These are phyloP conservation scores for Trichophyton mentagrophytes DNA, from an alignment of 2,329 filamentous ascomycete genomes.

Conservation along the genomic window DNA sequence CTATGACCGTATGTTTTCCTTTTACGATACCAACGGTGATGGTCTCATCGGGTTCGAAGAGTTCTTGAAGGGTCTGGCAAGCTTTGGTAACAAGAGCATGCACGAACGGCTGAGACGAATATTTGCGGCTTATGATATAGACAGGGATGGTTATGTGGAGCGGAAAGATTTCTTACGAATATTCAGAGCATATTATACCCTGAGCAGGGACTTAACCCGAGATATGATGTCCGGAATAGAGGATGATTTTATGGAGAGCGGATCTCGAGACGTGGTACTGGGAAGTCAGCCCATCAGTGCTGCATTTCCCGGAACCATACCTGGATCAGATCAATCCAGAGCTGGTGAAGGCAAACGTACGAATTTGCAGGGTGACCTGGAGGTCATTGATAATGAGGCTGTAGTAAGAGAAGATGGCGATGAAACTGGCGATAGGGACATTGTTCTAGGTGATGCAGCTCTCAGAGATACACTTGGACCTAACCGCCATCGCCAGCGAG, in stretches of 20 bases:
- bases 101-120: constrained; percentile 59
- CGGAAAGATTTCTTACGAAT: constrained; percentile 80
- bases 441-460: constrained; percentile 43
- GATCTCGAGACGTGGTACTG: constrained; percentile 62
- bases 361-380: constrained; percentile 50
- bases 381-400: constrained; percentile 48
- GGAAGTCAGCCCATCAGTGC: constrained; percentile 68
- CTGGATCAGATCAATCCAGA: constrained; percentile 48
- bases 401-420: constrained; percentile 48
- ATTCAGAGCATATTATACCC: constrained; percentile 81
- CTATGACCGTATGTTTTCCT: constrained; percentile 91
- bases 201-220: constrained; percentile 78
- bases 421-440: constrained; percentile 49
- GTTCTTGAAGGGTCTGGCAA: constrained; percentile 70
- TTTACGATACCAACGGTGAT: constrained; percentile 86
- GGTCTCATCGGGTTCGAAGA: constrained; percentile 85
- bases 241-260: constrained; percentile 61
- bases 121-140: constrained; percentile 83
- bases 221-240: constrained; percentile 70
- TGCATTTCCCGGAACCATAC: constrained; percentile 58
- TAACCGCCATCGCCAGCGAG: constrained; percentile 12
- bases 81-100: constrained; percentile 44
- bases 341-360: constrained; percentile 55
- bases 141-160: constrained; percentile 73
- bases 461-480: constrained; percentile 26